phyloP scores from a whole-genome alignment of 257 asterid genomes.

The Salvia miltiorrhiza region DNA sequence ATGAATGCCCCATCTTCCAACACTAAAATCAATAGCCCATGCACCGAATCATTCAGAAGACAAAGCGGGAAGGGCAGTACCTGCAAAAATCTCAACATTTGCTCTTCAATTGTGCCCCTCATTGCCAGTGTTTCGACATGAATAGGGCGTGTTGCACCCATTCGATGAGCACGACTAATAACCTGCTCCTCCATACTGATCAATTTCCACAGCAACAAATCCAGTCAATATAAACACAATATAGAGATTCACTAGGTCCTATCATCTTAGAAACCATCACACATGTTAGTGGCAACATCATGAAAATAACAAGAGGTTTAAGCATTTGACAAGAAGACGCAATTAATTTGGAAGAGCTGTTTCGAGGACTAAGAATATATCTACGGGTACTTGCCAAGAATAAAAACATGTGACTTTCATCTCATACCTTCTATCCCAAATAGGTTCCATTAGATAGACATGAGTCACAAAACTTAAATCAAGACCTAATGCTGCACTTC shows the following conservation, averaged over 20 bases:
- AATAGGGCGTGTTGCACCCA: slow-evolving; percentile 96
- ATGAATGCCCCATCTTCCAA: not conserved
- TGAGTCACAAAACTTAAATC: slow-evolving; percentile 94
- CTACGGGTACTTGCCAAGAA: not conserved
- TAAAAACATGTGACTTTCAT: slow-evolving; percentile 6
- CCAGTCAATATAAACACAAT: slow-evolving; percentile 21
- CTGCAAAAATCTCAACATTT: slow-evolving; percentile 88
- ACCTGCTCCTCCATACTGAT: slow-evolving; percentile 98
- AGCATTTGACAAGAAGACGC: not conserved
- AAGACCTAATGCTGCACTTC: slow-evolving; percentile 98
- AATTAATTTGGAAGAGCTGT: slow-evolving; percentile 8
- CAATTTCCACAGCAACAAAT: slow-evolving; percentile 28
- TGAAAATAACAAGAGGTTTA: not conserved
- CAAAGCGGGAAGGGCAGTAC: slow-evolving; percentile 29
- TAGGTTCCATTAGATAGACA: slow-evolving; percentile 97
- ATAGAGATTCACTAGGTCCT: not conserved
- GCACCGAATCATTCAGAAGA: slow-evolving; percentile 10
- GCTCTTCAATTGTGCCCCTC: slow-evolving; percentile 95
- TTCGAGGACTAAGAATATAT: not conserved
- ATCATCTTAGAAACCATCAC: slow-evolving; percentile 1
- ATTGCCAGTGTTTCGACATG: slow-evolving; percentile 88
- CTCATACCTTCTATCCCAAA: slow-evolving; percentile 94
- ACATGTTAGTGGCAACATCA: not conserved
- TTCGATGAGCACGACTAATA: slow-evolving; percentile 98
- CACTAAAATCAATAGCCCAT: not conserved